Evolutionary conservation across 805 yeast species (phyloP), one percentile per base, ranked within the genome.

Genomic region (Candida odintsovae): DNA sequence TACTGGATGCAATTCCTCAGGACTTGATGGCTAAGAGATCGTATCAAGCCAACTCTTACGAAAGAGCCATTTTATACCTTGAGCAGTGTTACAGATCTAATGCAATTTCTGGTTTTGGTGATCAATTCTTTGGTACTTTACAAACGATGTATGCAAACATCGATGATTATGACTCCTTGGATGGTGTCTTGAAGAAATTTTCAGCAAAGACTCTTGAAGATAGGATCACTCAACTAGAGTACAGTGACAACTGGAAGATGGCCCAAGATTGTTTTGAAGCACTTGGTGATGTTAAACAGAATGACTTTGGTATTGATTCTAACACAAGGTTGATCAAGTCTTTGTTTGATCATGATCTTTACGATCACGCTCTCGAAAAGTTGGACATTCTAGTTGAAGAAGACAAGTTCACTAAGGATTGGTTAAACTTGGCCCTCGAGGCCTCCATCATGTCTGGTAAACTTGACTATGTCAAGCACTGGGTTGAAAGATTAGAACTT

Each of bases 131-230:
- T 20, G 61, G 69, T 1, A 72, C 81, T 6, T 64, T 94, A n/a
- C 89, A 88, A 55, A 74, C 76, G 23, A 86, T 90, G 70, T 94
- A 94, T 62, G 83, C 96, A 8, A 84, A 80, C 47, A 79, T 94
- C 42, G 92, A 89, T 56, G 99, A 95, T 58, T 75, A 83, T 33
- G 99, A 94, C 68, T 82, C 96, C 0, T 71, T 94, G 28, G 90
- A 86, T 59, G 99, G 99, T 20, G 80, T 88, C 5, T 67, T 90
- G 47, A 81, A 86, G 49, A 75, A 75, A 49, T 83, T 87, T 54
- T 80, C 95, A 0, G 76, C 84, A 0, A 77, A 80, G 37, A 78
- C 80, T 52, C 66, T 89, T 39, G 76, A 78, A n/a, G 90, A 90
- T 50, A 86, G 88, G 59, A 75, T 90, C 22, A 71, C 82, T 7